A percentile compares a stretch with the other conserved stretches of the same genome.
phyloP scores from a whole-genome alignment of 192 early-diverging fungal genomes.

The Coemansia sp. region DNA sequence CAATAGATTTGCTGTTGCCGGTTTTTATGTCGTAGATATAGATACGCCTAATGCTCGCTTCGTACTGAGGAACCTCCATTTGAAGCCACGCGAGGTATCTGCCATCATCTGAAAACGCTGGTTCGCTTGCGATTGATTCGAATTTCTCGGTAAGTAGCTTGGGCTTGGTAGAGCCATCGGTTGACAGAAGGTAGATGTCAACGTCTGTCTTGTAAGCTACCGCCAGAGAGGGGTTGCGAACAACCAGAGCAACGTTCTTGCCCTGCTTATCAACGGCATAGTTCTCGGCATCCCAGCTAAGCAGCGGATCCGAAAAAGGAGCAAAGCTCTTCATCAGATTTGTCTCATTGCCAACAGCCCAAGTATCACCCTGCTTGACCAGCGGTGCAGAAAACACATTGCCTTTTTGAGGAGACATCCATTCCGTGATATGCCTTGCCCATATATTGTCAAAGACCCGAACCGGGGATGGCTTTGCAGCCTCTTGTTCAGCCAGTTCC shows the following conservation, averaged over 20 bases:
- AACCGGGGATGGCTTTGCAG: slow-evolving; percentile 48
- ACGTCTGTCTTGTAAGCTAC: slow-evolving; percentile 65
- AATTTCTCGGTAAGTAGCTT: slow-evolving; percentile 48
- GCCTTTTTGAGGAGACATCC: slow-evolving; percentile 45
- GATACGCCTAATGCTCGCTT: slow-evolving; percentile 70
- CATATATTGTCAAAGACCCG: slow-evolving; percentile 61
- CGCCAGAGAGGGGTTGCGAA: slow-evolving; percentile 53
- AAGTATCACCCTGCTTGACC: slow-evolving; percentile 18
- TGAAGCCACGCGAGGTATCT: slow-evolving; percentile 68
- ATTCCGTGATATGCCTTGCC: slow-evolving; percentile 73
- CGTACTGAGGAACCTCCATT: slow-evolving; percentile 70
- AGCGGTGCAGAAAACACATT: slow-evolving; percentile 11
- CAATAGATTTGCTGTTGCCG: slow-evolving; percentile 9
- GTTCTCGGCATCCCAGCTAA: slow-evolving; percentile 49
- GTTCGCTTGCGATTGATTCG: slow-evolving; percentile 56
- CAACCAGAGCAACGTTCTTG: slow-evolving; percentile 57
- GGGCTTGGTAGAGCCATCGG: slow-evolving; percentile 3
- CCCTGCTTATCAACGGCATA: slow-evolving; percentile 64
- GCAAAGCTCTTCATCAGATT: slow-evolving; percentile 17
- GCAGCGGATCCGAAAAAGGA: slow-evolving; percentile 16
- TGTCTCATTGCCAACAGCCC: slow-evolving; percentile 5
- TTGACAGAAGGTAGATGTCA: slow-evolving; percentile 53
- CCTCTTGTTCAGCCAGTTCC: slow-evolving; percentile 30
- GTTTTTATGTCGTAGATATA: slow-evolving; percentile 42
- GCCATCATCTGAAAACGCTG: slow-evolving; percentile 66